Evolutionary conservation across 2,329 filamentous ascomycete species (phyloP).

Genomic region (Trichoderma brevicompactum): DNA sequence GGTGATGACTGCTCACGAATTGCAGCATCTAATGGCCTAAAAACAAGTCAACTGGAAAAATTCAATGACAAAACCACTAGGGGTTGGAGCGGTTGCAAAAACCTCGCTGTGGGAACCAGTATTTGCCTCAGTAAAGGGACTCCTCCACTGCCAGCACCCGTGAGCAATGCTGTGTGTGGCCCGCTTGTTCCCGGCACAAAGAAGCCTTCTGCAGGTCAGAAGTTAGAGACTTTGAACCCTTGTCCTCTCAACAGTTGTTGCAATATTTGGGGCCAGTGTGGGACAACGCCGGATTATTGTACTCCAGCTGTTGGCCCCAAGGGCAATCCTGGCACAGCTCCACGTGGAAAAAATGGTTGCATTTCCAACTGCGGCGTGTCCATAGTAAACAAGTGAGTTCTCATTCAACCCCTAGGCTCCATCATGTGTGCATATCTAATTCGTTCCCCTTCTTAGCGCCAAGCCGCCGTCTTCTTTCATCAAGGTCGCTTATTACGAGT

Average conservation of each 20-base stretch:
- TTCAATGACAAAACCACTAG: constrained; percentile 39
- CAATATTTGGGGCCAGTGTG: constrained; percentile 48
- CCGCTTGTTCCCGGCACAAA: not conserved
- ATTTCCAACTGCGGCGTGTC: constrained; percentile 36
- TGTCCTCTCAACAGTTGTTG: constrained; percentile 40
- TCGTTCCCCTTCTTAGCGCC: not conserved
- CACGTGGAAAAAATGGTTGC: constrained; percentile 5
- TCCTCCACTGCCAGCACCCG: constrained; percentile 1
- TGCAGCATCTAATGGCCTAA: constrained; percentile 32
- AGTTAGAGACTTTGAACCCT: constrained; percentile 35
- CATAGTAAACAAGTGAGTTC: constrained; percentile 28
- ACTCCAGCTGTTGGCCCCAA: constrained; percentile 6
- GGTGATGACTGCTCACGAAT: constrained; percentile 44
- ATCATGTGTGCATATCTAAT: not conserved
- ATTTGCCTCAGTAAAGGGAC: constrained; percentile 28
- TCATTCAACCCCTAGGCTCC: constrained; percentile 4
- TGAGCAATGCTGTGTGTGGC: constrained; percentile 6
- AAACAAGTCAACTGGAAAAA: constrained; percentile 30
- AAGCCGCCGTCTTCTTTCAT: not conserved
- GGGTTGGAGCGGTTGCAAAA: constrained; percentile 35
- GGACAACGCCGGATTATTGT: constrained; percentile 47
- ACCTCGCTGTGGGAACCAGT: constrained; percentile 33
- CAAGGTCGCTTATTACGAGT: constrained; percentile 34
- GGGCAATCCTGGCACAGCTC: constrained; percentile 18
- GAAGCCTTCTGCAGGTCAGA: constrained; percentile 31